Evolutionary conservation across 441 rosid genomes (phyloP).

Genomic region (Gossypium schwendimanii): DNA sequence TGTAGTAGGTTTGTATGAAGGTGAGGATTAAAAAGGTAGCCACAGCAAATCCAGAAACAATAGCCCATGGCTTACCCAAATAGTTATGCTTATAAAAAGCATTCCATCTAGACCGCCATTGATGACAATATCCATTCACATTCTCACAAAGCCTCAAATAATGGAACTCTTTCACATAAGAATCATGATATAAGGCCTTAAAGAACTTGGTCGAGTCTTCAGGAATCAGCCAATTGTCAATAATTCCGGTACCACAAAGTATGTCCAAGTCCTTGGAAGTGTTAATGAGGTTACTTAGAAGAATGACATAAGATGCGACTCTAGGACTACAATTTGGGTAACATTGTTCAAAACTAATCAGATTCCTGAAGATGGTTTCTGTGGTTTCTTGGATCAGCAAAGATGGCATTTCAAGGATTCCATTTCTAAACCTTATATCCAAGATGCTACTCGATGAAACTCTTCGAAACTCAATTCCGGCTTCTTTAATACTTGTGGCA

Average conservation of each 20-base stretch:
- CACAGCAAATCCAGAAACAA: slow-evolving; percentile 17
- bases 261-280: slow-evolving; percentile 20
- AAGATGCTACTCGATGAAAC: slow-evolving; percentile 9
- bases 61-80: slow-evolving; percentile 20
- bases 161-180: slow-evolving; percentile 15
- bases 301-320: slow-evolving; percentile 24
- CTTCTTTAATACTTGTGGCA: slow-evolving; percentile 13
- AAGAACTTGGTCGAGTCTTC: slow-evolving; percentile 27
- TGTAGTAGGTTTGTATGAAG: not conserved
- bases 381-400: slow-evolving; percentile 23
- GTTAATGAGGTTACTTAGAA: slow-evolving; percentile 27
- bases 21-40: slow-evolving; percentile 9
- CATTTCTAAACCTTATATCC: slow-evolving; percentile 17
- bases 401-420: slow-evolving; percentile 24
- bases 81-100: slow-evolving; percentile 13
- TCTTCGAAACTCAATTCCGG: slow-evolving; percentile 23
- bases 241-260: slow-evolving; percentile 12
- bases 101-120: slow-evolving; percentile 20
- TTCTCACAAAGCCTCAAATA: slow-evolving; percentile 13
- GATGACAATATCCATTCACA: slow-evolving; percentile 16
- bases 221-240: slow-evolving; percentile 23
- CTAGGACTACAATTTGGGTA: slow-evolving; percentile 10
- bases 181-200: slow-evolving; percentile 25
- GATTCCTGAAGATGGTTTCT: slow-evolving; percentile 25
- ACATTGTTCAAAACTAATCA: slow-evolving; percentile 32